Evolutionary conservation across 495 filamentous ascomycete genomes (phyloP).

Genomic region (Xylaria bambusicola): DNA sequence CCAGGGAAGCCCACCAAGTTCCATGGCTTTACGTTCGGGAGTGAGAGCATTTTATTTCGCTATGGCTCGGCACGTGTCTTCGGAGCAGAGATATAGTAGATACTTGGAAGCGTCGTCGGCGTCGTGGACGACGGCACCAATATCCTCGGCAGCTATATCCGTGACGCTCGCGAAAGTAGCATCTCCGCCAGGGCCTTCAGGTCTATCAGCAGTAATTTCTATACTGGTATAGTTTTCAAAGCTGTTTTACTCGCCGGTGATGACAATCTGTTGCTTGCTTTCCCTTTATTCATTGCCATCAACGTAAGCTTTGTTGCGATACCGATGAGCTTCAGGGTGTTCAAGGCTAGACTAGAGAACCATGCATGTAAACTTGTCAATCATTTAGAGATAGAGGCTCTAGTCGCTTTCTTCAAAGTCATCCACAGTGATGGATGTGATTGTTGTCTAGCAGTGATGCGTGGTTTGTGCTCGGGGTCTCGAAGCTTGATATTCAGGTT

Average conservation of each 20-base stretch:
- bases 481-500: too few relatives aligned
- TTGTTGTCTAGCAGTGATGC: too few relatives aligned
- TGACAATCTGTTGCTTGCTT: conserved; percentile 67
- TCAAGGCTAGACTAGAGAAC: too few relatives aligned
- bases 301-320: conserved; percentile 62
- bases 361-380: too few relatives aligned
- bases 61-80: conserved; percentile 59
- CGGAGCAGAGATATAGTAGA: conserved; percentile 60
- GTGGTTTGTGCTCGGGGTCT: too few relatives aligned
- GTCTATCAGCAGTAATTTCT: neutral
- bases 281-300: conserved; percentile 64
- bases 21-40: conserved; percentile 48
- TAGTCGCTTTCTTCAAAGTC: too few relatives aligned
- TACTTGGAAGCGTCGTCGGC: conserved; percentile 61
- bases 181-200: conserved; percentile 62
- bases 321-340: conserved; percentile 40
- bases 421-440: too few relatives aligned
- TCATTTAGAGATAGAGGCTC: too few relatives aligned
- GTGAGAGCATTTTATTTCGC: conserved; percentile 59
- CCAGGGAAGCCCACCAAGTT: too few relatives aligned
- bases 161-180: conserved; percentile 65
- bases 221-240: too few relatives aligned
- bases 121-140: conserved; percentile 57
- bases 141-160: conserved; percentile 60
- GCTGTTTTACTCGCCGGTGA: conserved; percentile 56